phyloP scores from a whole-genome alignment of 1,284 basidiomycete genomes.

The Megacollybia platyphylla region DNA sequence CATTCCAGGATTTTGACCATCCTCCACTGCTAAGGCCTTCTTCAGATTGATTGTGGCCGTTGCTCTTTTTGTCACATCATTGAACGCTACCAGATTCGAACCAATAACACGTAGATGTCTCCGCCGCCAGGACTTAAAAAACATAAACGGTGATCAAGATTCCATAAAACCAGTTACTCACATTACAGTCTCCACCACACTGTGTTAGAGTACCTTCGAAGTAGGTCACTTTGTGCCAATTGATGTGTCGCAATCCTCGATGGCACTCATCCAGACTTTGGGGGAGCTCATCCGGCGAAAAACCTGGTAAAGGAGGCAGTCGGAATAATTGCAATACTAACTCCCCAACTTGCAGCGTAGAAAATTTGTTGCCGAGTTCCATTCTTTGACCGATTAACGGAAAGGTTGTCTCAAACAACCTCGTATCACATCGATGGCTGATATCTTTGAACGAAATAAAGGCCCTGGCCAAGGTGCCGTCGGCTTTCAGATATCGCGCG shows the following conservation, averaged over 20 bases:
- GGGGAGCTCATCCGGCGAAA: conserved; percentile 71
- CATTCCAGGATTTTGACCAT: conserved; percentile 49
- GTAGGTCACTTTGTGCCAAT: conserved; percentile 88
- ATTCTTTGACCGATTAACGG: conserved; percentile 71
- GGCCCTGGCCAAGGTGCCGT: conserved; percentile 70
- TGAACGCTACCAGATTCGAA: conserved; percentile 80
- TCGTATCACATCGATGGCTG: conserved; percentile 67
- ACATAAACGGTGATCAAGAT: conserved; percentile 2
- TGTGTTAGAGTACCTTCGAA: conserved; percentile 92
- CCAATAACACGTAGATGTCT: conserved; percentile 83
- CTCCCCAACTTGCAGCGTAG: conserved; percentile 61
- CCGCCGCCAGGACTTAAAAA: conserved; percentile 70
- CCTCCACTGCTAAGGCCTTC: conserved; percentile 69
- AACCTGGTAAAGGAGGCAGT: conserved; percentile 75
- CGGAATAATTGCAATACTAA: conserved; percentile 83
- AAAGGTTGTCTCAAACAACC: conserved; percentile 73
- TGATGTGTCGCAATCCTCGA: conserved; percentile 77
- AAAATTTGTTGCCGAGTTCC: conserved; percentile 41
- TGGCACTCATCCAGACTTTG: conserved; percentile 88
- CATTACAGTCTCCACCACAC: conserved; percentile 87
- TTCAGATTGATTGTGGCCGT: conserved; percentile 87
- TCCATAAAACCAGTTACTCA: conserved; percentile 25
- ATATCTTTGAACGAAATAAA: conserved; percentile 83
- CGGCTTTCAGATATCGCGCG: conserved; percentile 70
- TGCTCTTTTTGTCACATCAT: conserved; percentile 86